A percentile compares a stretch with the other conserved stretches of the same genome.
Conservation (phyloP, 202 grass and related monocot species). For the Setaria italica region DNA sequence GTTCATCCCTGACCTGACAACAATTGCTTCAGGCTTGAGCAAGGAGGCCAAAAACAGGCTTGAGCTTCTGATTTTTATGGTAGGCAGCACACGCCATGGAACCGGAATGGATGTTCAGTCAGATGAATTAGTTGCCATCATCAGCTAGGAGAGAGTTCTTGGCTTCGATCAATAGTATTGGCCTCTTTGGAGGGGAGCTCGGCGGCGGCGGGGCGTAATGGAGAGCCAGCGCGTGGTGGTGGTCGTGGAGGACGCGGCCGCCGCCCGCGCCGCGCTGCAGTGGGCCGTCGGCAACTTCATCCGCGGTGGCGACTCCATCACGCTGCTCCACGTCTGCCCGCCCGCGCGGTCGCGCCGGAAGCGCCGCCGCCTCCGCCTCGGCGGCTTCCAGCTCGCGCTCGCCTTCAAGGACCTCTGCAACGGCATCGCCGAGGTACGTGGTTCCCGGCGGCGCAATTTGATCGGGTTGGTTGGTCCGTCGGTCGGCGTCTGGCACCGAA, state of each 20-base stretch:
- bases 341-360: constrained; percentile 53
- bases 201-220: constrained; percentile 40
- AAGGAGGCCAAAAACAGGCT: not conserved
- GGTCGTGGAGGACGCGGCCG: constrained; percentile 80
- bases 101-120: not conserved
- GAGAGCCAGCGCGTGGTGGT: constrained; percentile 87
- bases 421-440: constrained; percentile 81
- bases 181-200: not conserved
- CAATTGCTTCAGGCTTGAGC: not conserved
- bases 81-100: not conserved
- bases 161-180: not conserved
- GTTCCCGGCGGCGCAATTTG: no score
- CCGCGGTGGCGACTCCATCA: constrained; percentile 78
- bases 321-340: constrained; percentile 90
- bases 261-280: constrained; percentile 66
- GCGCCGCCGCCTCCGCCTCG: constrained; percentile 64
- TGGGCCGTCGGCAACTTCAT: constrained; percentile 93
- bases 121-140: not conserved
- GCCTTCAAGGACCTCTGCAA: constrained; percentile 95
- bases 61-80: not conserved
- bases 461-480: not conserved
- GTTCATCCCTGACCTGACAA: not conserved
- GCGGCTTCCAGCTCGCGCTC: constrained; percentile 90
- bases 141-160: not conserved
- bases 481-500: not conserved